Evolutionary conservation across 2,329 filamentous ascomycete species (phyloP).

Genomic region (Phialophora macrospora): DNA sequence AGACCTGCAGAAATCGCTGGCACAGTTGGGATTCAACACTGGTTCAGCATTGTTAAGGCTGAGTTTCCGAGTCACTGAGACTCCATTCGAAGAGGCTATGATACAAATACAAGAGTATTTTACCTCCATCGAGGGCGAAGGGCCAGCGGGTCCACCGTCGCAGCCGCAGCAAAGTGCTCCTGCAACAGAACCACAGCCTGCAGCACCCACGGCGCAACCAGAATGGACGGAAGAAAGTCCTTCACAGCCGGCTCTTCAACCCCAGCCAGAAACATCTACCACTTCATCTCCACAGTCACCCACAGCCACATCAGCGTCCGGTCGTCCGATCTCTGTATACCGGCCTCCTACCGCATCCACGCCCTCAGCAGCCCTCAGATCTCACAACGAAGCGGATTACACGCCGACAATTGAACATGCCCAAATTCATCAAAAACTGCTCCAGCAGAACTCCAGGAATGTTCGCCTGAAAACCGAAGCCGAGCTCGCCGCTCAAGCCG

Average conservation of each 20-base stretch:
- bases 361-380: slow-evolving; percentile 72
- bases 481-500: slow-evolving; percentile 73
- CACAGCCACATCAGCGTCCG: slow-evolving; percentile 36
- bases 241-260: slow-evolving; percentile 22
- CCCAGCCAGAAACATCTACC: slow-evolving; percentile 19
- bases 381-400: slow-evolving; percentile 75
- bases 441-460: slow-evolving; percentile 77
- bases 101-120: slow-evolving; percentile 72
- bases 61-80: slow-evolving; percentile 74
- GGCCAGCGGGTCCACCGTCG: slow-evolving; percentile 12
- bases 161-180: slow-evolving; percentile 7
- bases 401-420: slow-evolving; percentile 83
- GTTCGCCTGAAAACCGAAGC: slow-evolving; percentile 79
- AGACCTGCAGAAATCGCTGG: slow-evolving; percentile 86
- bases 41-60: slow-evolving; percentile 81
- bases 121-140: slow-evolving; percentile 28
- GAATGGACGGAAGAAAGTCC: slow-evolving; percentile 28
- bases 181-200: slow-evolving; percentile 25
- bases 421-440: slow-evolving; percentile 75
- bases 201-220: slow-evolving; percentile 27
- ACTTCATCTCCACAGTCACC: slow-evolving; percentile 33
- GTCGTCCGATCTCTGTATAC: slow-evolving; percentile 71
- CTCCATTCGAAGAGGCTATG: slow-evolving; percentile 85
- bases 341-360: slow-evolving; percentile 72
- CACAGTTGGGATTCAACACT: slow-evolving; percentile 82